phyloP scores from a whole-genome alignment of 2,329 filamentous ascomycete genomes.

The Bipolaris sorokiniana region DNA sequence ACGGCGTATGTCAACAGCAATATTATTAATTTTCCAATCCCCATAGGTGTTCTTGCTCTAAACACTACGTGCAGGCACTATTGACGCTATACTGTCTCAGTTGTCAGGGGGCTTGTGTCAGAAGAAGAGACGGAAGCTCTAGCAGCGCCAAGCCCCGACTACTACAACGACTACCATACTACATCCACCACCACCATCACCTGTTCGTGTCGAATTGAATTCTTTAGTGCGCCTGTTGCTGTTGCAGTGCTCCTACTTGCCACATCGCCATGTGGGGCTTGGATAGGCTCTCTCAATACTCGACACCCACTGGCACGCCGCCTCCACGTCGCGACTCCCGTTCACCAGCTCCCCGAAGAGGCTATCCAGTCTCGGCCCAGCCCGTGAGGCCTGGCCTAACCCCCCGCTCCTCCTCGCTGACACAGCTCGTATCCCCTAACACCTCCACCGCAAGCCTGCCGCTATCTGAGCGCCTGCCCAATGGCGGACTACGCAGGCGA shows the following conservation, averaged over 20 bases:
- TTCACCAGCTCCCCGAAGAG: conserved; percentile 73
- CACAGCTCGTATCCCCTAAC: conserved; percentile 71
- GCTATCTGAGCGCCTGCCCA: conserved; percentile 66
- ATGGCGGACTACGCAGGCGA: conserved; percentile 72
- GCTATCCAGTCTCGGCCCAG: conserved; percentile 72
- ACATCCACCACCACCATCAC: too few species aligned
- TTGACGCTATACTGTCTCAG: too few species aligned
- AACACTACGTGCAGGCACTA: too few species aligned
- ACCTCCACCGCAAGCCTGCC: conserved; percentile 80
- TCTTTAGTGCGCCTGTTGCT: background rate
- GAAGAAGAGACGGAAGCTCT: too few species aligned
- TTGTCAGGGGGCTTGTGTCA: too few species aligned
- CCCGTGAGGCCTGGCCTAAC: conserved; percentile 71
- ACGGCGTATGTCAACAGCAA: too few species aligned
- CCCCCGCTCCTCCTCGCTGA: conserved; percentile 75
- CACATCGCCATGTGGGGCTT: conserved; percentile 73
- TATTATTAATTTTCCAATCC: too few species aligned
- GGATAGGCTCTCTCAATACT: conserved; percentile 79
- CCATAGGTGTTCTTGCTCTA: too few species aligned
- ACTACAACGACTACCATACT: background rate
- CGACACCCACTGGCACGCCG: conserved; percentile 67
- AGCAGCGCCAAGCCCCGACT: background rate
- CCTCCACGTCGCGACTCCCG: conserved; percentile 69
- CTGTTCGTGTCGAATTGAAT: background rate
- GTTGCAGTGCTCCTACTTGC: background rate